Base-by-base conservation (phyloP, 2,329 filamentous ascomycete species). In the Ceratocystis cubensis region DNA sequence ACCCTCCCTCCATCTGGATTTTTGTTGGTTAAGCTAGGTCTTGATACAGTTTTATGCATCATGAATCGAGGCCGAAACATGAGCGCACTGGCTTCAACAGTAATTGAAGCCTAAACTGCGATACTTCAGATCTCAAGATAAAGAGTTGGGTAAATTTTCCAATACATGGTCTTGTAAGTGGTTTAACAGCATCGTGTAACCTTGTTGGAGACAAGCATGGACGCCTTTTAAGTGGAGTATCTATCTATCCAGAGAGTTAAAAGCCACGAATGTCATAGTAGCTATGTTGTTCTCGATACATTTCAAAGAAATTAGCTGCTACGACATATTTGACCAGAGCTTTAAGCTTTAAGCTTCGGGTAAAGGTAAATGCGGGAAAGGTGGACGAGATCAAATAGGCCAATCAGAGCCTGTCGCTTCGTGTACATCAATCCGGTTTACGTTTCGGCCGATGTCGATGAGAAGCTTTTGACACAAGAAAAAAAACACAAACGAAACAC, bases 361-460 rank as follows among this genome's bases (percentile, higher is more conserved):
- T n/a, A 37, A 6, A 59, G 30, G 28, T 22, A 53, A 48, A 41
- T 41, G 37, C 37, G 15, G n/a, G 20, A 59, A 25, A 59, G 17
- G 17, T 22, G 17, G 7, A 41, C 15, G 20, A 57, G 33, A 44
- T 61, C 44, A 20, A 46, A 48, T 46, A n/a, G 53, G 33, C 66
- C 66, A 65, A 66, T 68, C 48, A 68, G 48, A 44, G 50, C 59
- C 20, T 20, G n/a, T 65, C 64, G 64, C 66, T 66, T 66, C 7
- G 17, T 30, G 66, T 57, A 63, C 61, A 68, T 68, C 66, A 68
- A 68, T 68, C 66, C 59, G 46, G 37, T 20, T 45, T 28, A 61
- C 64, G 66, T 68, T 68, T 68, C 66, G 64, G 57, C 66, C 20
- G 66, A 61, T 44, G 33, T 68, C 62, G 63, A 44, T 67, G 66